Conservation (phyloP, 2,329 filamentous ascomycete genomes). For the Diaporthe sp. region DNA sequence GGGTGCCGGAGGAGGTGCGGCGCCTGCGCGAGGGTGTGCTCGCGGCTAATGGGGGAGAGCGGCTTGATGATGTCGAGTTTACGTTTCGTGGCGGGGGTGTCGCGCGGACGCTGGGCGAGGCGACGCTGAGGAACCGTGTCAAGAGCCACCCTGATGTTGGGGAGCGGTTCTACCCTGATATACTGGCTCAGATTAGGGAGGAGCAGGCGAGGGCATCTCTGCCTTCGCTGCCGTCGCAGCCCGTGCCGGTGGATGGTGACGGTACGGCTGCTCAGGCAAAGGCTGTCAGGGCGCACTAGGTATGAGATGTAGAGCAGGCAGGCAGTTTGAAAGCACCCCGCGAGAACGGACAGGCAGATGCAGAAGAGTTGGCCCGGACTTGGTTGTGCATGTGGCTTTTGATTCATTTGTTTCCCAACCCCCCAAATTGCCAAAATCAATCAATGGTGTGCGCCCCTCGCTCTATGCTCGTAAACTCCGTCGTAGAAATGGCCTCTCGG, state of each 20-base stretch:
- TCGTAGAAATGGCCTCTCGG: background rate
- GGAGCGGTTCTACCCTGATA: constrained; percentile 81
- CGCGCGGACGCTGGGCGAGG: constrained; percentile 79
- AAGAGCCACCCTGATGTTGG: constrained; percentile 91
- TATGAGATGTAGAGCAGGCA: background rate
- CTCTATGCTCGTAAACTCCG: constrained; percentile 37
- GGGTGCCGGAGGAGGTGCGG: constrained; percentile 70
- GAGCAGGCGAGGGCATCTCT: constrained; percentile 59
- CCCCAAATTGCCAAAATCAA: constrained; percentile 24
- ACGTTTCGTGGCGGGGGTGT: constrained; percentile 79
- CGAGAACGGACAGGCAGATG: too few species aligned
- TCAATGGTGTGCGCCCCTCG: constrained; percentile 35
- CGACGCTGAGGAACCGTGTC: constrained; percentile 83
- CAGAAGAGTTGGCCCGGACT: background rate
- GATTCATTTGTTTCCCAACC: constrained; percentile 8
- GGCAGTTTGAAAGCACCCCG: too few species aligned
- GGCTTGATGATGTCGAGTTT: constrained; percentile 83
- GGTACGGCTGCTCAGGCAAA: constrained; percentile 39
- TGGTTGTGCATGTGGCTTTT: constrained; percentile 9
- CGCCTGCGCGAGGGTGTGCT: constrained; percentile 70
- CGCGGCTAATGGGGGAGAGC: constrained; percentile 63
- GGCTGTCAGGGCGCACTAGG: constrained; percentile 53
- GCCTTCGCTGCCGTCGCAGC: constrained; percentile 35
- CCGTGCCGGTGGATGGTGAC: constrained; percentile 35
- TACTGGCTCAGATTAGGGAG: constrained; percentile 65